Evolutionary conservation across 2,329 filamentous ascomycete genomes (phyloP).

Genomic region (Colletotrichum siamense): DNA sequence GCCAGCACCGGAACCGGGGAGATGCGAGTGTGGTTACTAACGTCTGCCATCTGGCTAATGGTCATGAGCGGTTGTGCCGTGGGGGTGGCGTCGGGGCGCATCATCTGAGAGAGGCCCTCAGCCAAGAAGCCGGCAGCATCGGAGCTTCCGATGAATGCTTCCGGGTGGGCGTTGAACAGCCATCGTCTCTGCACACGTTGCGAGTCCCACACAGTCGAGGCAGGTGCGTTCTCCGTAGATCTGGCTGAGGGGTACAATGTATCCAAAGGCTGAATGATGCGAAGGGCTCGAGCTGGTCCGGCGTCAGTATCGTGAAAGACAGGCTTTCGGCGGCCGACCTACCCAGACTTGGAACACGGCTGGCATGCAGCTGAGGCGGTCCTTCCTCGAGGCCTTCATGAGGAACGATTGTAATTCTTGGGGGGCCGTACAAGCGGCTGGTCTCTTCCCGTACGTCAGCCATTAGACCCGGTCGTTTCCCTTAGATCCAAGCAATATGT

Average conservation of each 20-base stretch:
- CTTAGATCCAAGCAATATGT: constrained; percentile 11
- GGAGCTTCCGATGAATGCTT: constrained; percentile 48
- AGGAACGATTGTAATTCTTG: constrained; percentile 21
- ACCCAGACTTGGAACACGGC: constrained; percentile 17
- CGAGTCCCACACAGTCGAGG: neutral
- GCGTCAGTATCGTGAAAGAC: neutral
- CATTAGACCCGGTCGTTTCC: constrained; percentile 18
- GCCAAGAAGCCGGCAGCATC: constrained; percentile 35
- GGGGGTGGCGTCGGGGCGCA: constrained; percentile 28
- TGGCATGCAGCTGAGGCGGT: constrained; percentile 17
- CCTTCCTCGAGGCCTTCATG: constrained; percentile 14
- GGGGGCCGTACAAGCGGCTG: constrained; percentile 22
- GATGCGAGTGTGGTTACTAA: constrained; percentile 31
- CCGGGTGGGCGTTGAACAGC: constrained; percentile 57
- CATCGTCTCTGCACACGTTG: constrained; percentile 46
- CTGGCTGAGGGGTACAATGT: constrained; percentile 1
- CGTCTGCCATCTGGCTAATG: constrained; percentile 58
- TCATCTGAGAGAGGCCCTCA: constrained; percentile 39
- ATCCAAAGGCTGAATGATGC: constrained; percentile 5
- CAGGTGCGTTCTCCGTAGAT: neutral
- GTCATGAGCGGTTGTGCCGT: constrained; percentile 49
- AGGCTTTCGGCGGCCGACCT: neutral
- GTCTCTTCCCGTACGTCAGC: constrained; percentile 20
- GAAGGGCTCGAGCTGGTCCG: neutral
- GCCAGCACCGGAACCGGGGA: constrained; percentile 44